These are phyloP conservation scores for Populus hybrid DNA, from an alignment of 441 rosid species.

Conservation along the genomic window DNA sequence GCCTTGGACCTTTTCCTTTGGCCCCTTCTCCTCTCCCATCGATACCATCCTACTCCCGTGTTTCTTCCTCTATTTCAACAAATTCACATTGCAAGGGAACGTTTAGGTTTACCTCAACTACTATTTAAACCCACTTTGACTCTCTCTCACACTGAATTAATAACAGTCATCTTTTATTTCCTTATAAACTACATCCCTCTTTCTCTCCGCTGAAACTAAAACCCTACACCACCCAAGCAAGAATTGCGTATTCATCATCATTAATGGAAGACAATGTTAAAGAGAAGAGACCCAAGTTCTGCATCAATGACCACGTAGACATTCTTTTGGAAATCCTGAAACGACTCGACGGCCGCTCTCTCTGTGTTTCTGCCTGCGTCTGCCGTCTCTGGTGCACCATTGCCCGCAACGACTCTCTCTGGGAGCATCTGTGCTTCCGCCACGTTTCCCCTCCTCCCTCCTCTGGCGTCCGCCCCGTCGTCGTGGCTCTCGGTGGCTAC, in stretches of 20 bases:
- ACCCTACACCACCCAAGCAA: too few relatives aligned
- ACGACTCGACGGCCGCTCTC: constrained; percentile 79
- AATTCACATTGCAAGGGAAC: background rate
- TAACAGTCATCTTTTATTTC: background rate
- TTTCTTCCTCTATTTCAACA: background rate
- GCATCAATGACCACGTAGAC: constrained; percentile 80
- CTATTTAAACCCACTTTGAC: background rate
- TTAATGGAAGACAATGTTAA: background rate
- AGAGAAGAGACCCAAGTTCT: constrained; percentile 37
- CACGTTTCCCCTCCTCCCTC: constrained; percentile 64
- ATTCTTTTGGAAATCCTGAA: constrained; percentile 66
- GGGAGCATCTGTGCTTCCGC: constrained; percentile 92
- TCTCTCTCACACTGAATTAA: background rate
- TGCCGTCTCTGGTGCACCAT: constrained; percentile 87
- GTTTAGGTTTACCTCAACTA: background rate
- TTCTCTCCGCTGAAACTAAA: background rate
- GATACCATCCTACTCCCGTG: constrained; percentile 36
- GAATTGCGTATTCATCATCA: too few relatives aligned
- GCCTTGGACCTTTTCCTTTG: constrained; percentile 54
- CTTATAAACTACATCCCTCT: background rate
- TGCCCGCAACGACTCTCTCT: constrained; percentile 62
- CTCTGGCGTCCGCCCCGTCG: constrained; percentile 54
- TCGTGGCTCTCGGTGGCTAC: constrained; percentile 85
- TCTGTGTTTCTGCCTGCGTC: constrained; percentile 77
- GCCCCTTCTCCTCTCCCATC: constrained; percentile 49